phyloP scores from a whole-genome alignment of 176 grass and related monocot genomes.

The Carex scoparia region DNA sequence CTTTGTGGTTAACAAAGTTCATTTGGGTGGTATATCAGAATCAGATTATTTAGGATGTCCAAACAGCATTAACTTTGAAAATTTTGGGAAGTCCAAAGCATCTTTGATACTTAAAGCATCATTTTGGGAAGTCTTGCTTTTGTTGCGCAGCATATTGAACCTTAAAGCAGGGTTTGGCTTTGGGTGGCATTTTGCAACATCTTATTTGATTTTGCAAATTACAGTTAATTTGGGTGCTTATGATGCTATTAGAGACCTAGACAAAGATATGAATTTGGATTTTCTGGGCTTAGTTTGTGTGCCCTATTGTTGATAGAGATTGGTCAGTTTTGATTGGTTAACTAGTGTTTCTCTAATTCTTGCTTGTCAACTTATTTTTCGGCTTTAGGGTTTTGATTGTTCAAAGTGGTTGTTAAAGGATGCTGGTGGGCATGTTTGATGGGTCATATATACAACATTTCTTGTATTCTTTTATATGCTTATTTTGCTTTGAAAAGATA shows the following conservation, averaged over 20 bases:
- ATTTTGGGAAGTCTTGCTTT: not conserved
- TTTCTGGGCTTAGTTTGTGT: not conserved
- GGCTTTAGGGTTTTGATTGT: constrained; percentile 15
- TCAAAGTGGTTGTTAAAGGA: not conserved
- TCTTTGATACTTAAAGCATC: not conserved
- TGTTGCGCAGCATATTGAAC: not conserved
- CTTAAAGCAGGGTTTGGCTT: not conserved
- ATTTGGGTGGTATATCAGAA: not conserved
- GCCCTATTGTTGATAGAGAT: not conserved
- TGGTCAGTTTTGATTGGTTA: not conserved
- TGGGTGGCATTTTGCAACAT: not conserved
- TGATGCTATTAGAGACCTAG: not conserved
- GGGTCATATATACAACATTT: constrained; percentile 24
- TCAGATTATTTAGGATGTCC: not conserved
- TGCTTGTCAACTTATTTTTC: constrained; percentile 11
- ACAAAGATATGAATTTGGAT: not conserved
- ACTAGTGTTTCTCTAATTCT: not conserved
- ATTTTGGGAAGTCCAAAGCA: not conserved
- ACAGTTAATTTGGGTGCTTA: not conserved
- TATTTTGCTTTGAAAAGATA: constrained; percentile 8
- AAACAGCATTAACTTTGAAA: constrained; percentile 13
- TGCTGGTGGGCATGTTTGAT: constrained; percentile 3
- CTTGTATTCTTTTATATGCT: constrained; percentile 29
- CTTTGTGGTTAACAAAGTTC: not conserved
- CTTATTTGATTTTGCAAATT: not conserved